phyloP scores from a whole-genome alignment of 441 rosid species.

The Euphorbia schlechtendalii region DNA sequence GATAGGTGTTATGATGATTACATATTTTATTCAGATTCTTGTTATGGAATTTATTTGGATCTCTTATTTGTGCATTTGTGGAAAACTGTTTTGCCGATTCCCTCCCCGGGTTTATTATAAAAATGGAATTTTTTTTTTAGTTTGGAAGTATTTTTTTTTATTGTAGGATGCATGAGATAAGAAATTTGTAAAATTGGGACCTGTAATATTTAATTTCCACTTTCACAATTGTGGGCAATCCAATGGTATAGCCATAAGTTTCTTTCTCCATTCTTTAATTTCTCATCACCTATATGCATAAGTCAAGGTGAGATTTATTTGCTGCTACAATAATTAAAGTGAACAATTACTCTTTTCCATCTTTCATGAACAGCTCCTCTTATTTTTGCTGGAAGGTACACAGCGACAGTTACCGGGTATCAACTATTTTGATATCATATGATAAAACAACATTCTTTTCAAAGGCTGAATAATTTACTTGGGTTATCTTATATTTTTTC shows the following conservation, averaged over 20 bases:
- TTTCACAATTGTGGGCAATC: neutral
- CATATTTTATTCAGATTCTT: constrained; percentile 5
- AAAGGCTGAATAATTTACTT: too few relatives aligned
- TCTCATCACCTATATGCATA: too few relatives aligned
- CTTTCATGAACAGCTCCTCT: neutral
- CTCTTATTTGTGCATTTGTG: neutral
- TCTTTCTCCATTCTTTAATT: neutral
- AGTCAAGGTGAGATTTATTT: neutral
- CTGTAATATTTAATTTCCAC: neutral
- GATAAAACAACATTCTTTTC: neutral
- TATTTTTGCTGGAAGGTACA: neutral
- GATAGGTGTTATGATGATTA: neutral
- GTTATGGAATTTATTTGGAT: too few relatives aligned
- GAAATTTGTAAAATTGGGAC: too few relatives aligned
- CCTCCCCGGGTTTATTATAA: neutral
- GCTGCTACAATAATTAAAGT: neutral
- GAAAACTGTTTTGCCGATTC: neutral
- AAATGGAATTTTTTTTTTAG: too few relatives aligned
- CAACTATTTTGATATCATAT: too few relatives aligned
- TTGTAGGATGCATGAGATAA: too few relatives aligned
- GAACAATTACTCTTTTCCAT: neutral
- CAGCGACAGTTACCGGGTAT: neutral
- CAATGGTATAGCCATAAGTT: too few relatives aligned
- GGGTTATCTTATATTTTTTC: too few relatives aligned
- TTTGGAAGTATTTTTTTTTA: too few relatives aligned